Conservation (phyloP, 345 rosid genomes). For the Moricandia arvensis region DNA sequence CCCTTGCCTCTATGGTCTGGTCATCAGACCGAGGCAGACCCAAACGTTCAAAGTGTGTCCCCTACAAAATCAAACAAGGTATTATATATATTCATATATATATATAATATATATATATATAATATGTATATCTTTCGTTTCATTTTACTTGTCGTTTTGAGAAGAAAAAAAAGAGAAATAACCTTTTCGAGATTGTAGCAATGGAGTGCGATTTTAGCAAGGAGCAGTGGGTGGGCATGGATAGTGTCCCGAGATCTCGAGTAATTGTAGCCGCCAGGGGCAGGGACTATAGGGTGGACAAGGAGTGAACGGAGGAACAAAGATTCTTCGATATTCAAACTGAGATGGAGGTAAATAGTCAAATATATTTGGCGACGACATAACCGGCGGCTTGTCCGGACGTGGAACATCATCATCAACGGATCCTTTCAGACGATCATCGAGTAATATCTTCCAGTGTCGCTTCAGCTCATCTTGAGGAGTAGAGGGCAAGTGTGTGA, state of each 20-base stretch:
- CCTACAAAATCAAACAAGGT: neutral
- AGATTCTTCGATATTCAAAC: neutral
- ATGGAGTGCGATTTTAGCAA: neutral
- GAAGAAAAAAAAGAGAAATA: too few relatives aligned
- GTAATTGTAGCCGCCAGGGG: neutral
- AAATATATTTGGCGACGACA: too few relatives aligned
- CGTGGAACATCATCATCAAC: neutral
- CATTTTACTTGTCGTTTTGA: too few relatives aligned
- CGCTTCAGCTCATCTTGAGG: neutral
- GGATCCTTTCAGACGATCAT: neutral
- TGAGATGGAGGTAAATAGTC: neutral
- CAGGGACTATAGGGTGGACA: neutral
- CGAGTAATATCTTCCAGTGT: neutral
- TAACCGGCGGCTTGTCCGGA: neutral
- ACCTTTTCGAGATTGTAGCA: neutral
- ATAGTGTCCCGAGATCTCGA: neutral
- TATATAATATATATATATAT: too few relatives aligned
- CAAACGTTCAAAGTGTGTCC: neutral
- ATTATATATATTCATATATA: too few relatives aligned
- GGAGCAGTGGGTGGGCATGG: neutral
- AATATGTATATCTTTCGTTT: too few relatives aligned
- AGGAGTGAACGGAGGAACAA: neutral
- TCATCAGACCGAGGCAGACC: neutral
- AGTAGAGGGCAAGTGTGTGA: neutral
- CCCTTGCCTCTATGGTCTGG: neutral